Evolutionary conservation across 345 rosid species (phyloP).

Genomic region (Brassica nigra): DNA sequence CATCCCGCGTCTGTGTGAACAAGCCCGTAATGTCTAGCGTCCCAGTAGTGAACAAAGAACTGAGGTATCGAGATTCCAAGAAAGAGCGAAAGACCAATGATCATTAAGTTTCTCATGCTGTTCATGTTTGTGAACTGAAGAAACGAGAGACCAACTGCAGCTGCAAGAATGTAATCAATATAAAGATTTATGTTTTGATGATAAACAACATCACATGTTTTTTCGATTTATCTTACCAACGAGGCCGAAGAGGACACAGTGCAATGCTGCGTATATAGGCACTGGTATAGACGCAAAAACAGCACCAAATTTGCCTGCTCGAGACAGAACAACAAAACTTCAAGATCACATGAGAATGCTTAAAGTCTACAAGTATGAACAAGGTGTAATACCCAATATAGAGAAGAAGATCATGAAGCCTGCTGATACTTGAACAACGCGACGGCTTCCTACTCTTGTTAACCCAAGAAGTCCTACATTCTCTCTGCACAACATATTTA

Average conservation of each 20-base stretch:
- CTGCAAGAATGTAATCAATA: constrained; percentile 40
- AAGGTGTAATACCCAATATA: constrained; percentile 52
- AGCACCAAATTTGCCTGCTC: constrained; percentile 93
- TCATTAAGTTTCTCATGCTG: constrained; percentile 82
- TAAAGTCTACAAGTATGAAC: background rate
- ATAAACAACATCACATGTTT: background rate
- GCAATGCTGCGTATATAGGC: constrained; percentile 82
- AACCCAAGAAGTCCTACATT: constrained; percentile 95
- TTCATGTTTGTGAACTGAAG: constrained; percentile 99
- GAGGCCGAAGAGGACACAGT: constrained; percentile 88
- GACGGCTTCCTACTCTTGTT: constrained; percentile 95
- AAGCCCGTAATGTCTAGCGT: constrained; percentile 63
- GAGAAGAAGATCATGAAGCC: constrained; percentile 98
- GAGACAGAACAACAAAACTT: background rate
- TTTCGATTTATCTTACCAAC: constrained; percentile 49
- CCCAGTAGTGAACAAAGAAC: constrained; percentile 75
- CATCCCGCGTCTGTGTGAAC: constrained; percentile 82
- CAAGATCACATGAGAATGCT: background rate
- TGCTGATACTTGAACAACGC: constrained; percentile 93
- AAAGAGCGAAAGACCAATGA: constrained; percentile 80
- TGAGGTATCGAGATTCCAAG: constrained; percentile 87
- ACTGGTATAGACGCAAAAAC: constrained; percentile 96
- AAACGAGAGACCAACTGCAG: constrained; percentile 89
- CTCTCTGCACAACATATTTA: constrained; percentile 58
- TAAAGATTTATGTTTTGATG: background rate